Base-by-base conservation (phyloP, 257 asterid species). In the Solanum peruvianum region DNA sequence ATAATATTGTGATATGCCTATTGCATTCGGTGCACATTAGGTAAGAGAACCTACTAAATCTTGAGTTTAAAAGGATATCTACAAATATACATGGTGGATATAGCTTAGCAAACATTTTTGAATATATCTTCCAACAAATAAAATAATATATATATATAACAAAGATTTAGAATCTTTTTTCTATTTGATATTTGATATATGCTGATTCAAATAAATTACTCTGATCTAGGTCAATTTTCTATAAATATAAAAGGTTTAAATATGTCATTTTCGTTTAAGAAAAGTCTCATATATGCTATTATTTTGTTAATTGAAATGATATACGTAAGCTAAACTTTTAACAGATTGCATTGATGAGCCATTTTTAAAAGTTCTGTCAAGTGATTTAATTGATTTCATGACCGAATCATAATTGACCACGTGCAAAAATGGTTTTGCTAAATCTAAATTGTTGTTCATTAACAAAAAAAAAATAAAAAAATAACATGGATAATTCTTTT, bases 1-100 rank as follows among this genome's bases (percentile, higher is more conserved):
- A 14, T 14, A 14, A 0, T 29, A 29, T 14, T 9, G 2, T 0
- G 23, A 14, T 7, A 8, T 70, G 0, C 42, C 25, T 33, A 31
- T 8, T 33, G 77, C 44, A 70, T 70, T 70, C 14, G 77, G 77
- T 70, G 80, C 80, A 72, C 47, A 35, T 72, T 72, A 72, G 47
- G 81, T 20, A 37, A 35, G 81, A 37, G 49, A 20, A 13, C 29
- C 3, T 33, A 72, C 13, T 9, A 1, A 10, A 35, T 9, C 27
- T 5, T 37, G 3, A 72, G 9, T 20, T 2, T 72, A 16, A 14
- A 35, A 0, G 29, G 49, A 72, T 72, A 72, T 5, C 4, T 35
- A 72, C 27, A 72, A 20, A 37, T 37, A 72, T 72, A 37, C 49
- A 72, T 18, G 10, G 29, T 35, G 27, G 47, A 71, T 71, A 33